Conservation (phyloP, 306 rosid genomes). For the Castanea sativa region DNA sequence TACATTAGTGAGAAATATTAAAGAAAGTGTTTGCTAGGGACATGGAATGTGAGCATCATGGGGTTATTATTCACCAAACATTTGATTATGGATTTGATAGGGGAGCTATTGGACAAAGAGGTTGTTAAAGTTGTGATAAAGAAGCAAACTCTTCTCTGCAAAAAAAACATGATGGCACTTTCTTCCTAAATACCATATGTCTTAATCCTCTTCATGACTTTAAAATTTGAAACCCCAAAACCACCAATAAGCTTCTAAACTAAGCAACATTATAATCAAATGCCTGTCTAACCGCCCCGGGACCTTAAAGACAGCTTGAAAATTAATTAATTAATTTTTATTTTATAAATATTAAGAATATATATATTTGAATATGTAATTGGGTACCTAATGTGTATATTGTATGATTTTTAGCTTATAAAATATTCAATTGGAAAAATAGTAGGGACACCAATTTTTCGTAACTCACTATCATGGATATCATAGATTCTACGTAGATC, state of each 20-base stretch:
- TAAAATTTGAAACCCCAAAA: conserved; percentile 27
- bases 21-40: conserved; percentile 2
- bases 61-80: conserved; percentile 61
- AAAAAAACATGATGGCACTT: conserved; percentile 29
- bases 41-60: conserved; percentile 13
- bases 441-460: too few species aligned
- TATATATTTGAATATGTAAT: too few species aligned
- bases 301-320: conserved; percentile 16
- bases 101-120: conserved; percentile 49
- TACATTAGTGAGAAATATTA: background rate
- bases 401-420: too few species aligned
- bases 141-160: conserved; percentile 59
- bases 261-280: conserved; percentile 53
- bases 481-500: background rate
- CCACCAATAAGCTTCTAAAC: conserved; percentile 37
- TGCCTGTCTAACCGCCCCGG: conserved; percentile 53
- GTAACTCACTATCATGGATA: too few species aligned
- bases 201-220: conserved; percentile 39
- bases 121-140: conserved; percentile 74
- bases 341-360: too few species aligned
- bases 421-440: too few species aligned
- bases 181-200: conserved; percentile 37
- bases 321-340: too few species aligned
- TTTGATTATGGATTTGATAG: conserved; percentile 67
- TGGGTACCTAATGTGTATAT: too few species aligned